Evolutionary conservation across 2,329 filamentous ascomycete genomes (phyloP), one percentile per base, ranked within the genome.

Genomic region (Hypoxylon sp.): DNA sequence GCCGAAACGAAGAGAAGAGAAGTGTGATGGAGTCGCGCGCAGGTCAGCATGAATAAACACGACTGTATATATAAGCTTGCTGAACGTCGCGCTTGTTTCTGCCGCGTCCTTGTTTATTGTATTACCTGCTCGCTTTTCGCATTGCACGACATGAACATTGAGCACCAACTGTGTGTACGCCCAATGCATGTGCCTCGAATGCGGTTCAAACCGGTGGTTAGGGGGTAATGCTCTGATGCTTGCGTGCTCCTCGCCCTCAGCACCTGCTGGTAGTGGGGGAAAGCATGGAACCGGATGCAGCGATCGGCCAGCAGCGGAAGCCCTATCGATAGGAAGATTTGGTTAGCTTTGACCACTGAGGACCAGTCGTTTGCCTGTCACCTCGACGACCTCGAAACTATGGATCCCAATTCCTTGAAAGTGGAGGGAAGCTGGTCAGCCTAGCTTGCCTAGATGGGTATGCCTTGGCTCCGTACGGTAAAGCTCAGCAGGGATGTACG

Each of bases 261-360:
- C 48, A 40, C 49, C 26, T 14, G 36, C 51, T n/a, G n/a, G n/a
- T n/a, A n/a, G n/a, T n/a, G n/a, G n/a, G n/a, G n/a, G n/a, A n/a
- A n/a, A 52, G 54, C 58, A 50, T 51, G 55, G 55, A 38, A 32
- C 48, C 52, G 63, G 26, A 67, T 68, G 67, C 66, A 67, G 67
- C 61, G 30, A 70, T 70, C 57, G 54, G 61, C 61, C 59, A 44
- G 45, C 28, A 30, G 14, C 33, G 58, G 49, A 48, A 51, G 44
- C n/a, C 68, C 70, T 73, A 71, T 74, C 69, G 69, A 70, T 61
- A 65, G 65, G 65, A 60, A 48, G 26, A 55, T 61, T 68, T 48
- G 33, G 6, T 4, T 44, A 56, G 50, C 53, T 54, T 55, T 26
- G 45, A 16, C 54, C 45, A 56, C 20, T 62, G 18, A 52, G 20